Evolutionary conservation across 768 basidiomycete species (phyloP).

Genomic region (Lyophyllum semitale): DNA sequence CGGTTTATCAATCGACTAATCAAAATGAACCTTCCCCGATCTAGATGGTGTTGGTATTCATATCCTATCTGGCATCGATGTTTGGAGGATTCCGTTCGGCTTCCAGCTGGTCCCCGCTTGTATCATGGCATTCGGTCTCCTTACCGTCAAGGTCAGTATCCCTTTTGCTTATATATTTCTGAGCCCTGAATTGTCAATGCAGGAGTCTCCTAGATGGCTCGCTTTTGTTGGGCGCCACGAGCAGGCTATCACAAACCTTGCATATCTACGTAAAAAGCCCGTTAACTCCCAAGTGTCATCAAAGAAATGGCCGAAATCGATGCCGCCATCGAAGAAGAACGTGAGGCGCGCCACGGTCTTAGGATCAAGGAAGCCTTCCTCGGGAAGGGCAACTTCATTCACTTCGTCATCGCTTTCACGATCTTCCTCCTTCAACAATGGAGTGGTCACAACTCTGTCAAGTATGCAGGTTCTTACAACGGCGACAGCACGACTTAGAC

Average conservation of each 20-base stretch:
- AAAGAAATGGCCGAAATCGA: constrained; percentile 80
- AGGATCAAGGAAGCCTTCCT: constrained; percentile 73
- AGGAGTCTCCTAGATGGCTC: constrained; percentile 81
- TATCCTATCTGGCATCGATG: constrained; percentile 41
- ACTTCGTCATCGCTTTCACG: constrained; percentile 82
- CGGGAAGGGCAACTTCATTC: constrained; percentile 78
- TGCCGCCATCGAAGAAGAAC: constrained; percentile 77
- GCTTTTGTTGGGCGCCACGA: constrained; percentile 59
- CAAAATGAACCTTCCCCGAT: too few relatives aligned
- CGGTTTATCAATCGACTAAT: too few relatives aligned
- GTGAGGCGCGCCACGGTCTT: constrained; percentile 61
- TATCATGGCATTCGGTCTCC: constrained; percentile 64
- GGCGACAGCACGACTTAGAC: background rate
- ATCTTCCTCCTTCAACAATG: constrained; percentile 85
- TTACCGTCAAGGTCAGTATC: constrained; percentile 57
- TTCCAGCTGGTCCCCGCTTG: constrained; percentile 68
- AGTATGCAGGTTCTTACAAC: constrained; percentile 28
- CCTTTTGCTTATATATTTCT: background rate
- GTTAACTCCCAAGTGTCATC: constrained; percentile 45
- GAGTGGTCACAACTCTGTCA: constrained; percentile 82
- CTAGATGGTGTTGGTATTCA: constrained; percentile 70
- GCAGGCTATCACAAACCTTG: constrained; percentile 60
- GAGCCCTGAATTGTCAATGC: constrained; percentile 10
- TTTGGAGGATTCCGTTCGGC: constrained; percentile 77
- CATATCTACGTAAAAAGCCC: constrained; percentile 57